phyloP scores from a whole-genome alignment of 2,329 filamentous ascomycete species.

The Fusarium camptoceras region DNA sequence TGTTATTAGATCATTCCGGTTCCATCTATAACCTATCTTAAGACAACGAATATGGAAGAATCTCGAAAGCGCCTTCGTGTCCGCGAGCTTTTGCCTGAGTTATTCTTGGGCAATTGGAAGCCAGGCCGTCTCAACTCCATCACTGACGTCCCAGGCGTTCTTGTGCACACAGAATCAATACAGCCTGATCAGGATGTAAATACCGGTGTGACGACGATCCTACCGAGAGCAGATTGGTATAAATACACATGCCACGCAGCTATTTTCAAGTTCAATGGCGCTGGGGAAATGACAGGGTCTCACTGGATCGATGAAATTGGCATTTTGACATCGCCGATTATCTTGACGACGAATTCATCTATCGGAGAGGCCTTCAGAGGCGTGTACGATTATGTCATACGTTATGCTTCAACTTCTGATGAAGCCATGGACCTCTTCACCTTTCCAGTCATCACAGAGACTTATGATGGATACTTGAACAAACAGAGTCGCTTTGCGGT shows the following conservation, averaged over 20 bases:
- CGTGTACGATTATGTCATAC: slow-evolving; percentile 66
- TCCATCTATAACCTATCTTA: not conserved
- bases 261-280: slow-evolving; percentile 73
- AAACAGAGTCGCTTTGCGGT: slow-evolving; percentile 68
- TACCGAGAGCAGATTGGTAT: slow-evolving; percentile 60
- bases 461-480: slow-evolving; percentile 71
- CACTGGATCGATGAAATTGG: slow-evolving; percentile 73
- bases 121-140: slow-evolving; percentile 62
- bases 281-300: slow-evolving; percentile 70
- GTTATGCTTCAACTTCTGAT: slow-evolving; percentile 56
- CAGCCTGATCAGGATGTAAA: slow-evolving; percentile 55
- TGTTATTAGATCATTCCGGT: not conserved
- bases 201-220: slow-evolving; percentile 63
- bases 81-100: slow-evolving; percentile 58
- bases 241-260: slow-evolving; percentile 59
- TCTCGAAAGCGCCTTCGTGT: slow-evolving; percentile 45
- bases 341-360: slow-evolving; percentile 69
- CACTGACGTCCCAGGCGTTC: slow-evolving; percentile 63
- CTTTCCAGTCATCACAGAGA: slow-evolving; percentile 70
- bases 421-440: slow-evolving; percentile 64
- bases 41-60: not conserved
- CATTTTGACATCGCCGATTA: slow-evolving; percentile 67
- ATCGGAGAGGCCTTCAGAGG: slow-evolving; percentile 70
- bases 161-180: slow-evolving; percentile 60
- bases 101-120: slow-evolving; percentile 58